Evolutionary conservation across 495 filamentous ascomycete species (phyloP), one percentile per base, ranked within the genome.

Genomic region (Penicillium robsamsonii): DNA sequence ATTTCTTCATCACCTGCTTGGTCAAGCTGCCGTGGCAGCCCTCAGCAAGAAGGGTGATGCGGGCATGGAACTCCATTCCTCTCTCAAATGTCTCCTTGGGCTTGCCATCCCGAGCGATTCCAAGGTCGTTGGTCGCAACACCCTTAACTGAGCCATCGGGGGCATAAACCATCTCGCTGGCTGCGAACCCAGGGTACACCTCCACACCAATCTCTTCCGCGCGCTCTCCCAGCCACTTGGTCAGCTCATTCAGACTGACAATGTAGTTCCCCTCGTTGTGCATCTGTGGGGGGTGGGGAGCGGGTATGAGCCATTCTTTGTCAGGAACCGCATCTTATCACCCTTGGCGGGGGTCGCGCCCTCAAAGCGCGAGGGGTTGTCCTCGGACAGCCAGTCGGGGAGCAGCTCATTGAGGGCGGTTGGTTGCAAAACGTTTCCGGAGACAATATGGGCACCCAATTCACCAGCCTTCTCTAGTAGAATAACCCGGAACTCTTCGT

Each of bases 131-230:
- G 46, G 94, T 99, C 18, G 94, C 94, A 33, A 99, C 94, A 61
- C 94, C 94, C 71, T 86, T 87, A 33, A 99, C 94, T 2, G 87
- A 88, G 3, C 94, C 93, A 66, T 96, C 92, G 9, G 81, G 59
- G 33, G 83, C 82, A 70, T 97, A 99, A 44, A 99, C 79, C 17
- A 99, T 80, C 73, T 99, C 94, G 33, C 88, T 88, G 9, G 94
- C 94, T 12, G 94, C 93, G 58, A 99, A 97, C 15, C 94, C 94
- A 11, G 94, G 89, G 61, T 96, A 99, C 11, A 99, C 82, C 71
- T 99, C 94, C n/a, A 97, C 95, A n/a, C 93, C 94, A 25, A 96
- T 58, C 70, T 97, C 94, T 74, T 97, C 95, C 4, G 94, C 94
- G 20, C 94, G 82, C 68, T 97, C 94, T 15, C 88, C 90, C 13